These are phyloP conservation scores for Plasmopara viticola DNA, from an alignment of 352 stramenopile species.

Conservation along the genomic window DNA sequence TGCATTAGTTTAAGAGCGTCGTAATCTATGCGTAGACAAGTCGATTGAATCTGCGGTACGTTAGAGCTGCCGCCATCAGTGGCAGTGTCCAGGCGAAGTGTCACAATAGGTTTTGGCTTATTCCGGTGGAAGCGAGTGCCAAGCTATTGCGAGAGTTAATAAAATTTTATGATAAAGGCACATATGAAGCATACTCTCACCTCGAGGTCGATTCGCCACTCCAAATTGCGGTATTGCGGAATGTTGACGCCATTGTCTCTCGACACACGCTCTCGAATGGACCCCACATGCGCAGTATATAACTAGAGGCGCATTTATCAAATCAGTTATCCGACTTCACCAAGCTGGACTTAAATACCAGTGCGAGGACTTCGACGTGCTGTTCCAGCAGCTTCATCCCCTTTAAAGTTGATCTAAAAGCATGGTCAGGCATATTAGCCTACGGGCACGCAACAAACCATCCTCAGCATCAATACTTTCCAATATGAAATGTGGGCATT, in stretches of 20 bases:
- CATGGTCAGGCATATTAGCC: conserved; percentile 34
- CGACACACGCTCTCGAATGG: conserved; percentile 47
- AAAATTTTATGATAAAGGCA: background rate
- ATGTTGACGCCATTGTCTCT: conserved; percentile 36
- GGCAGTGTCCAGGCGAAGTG: conserved; percentile 50
- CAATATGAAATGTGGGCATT: background rate
- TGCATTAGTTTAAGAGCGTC: conserved; percentile 59
- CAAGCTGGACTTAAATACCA: conserved; percentile 19
- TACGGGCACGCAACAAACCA: conserved; percentile 7
- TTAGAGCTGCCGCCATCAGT: conserved; percentile 12
- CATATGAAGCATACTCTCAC: conserved; percentile 14
- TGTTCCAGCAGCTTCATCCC: conserved; percentile 37
- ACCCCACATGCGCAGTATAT: conserved; percentile 37
- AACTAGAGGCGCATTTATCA: conserved; percentile 21
- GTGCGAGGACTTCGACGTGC: conserved; percentile 37
- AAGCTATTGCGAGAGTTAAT: conserved; percentile 26
- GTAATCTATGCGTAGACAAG: conserved; percentile 56
- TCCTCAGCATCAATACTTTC: background rate
- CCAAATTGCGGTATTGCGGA: conserved; percentile 52
- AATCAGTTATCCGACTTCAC: no score
- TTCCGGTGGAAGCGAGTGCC: conserved; percentile 57
- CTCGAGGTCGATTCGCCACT: conserved; percentile 82
- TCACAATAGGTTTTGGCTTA: conserved; percentile 60
- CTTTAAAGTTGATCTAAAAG: conserved; percentile 39
- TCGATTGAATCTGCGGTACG: conserved; percentile 26